A percentile compares a stretch with the other conserved stretches of the same genome.
Evolutionary conservation across 257 asterid genomes (phyloP).

Genomic region (Echites panduratus): DNA sequence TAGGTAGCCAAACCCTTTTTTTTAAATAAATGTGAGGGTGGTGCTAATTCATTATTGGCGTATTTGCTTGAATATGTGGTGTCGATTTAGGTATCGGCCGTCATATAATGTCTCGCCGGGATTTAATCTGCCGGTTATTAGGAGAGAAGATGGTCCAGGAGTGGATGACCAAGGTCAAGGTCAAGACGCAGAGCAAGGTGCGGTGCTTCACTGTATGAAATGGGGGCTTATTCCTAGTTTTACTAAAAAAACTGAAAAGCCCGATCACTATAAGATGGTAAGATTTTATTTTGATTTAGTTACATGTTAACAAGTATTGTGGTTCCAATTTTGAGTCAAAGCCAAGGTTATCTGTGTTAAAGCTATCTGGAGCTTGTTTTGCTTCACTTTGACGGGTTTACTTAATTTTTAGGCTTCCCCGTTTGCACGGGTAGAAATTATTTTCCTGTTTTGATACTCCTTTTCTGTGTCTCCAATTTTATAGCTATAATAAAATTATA

Average conservation of each 20-base stretch:
- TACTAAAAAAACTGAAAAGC: slow-evolving; percentile 65
- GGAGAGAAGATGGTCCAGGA: slow-evolving; percentile 48
- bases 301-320: neutral
- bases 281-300: neutral
- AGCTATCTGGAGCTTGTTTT: neutral
- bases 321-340: neutral
- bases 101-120: slow-evolving; percentile 82
- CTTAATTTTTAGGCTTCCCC: neutral
- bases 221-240: slow-evolving; percentile 96
- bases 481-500: too few species aligned
- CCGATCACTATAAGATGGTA: slow-evolving; percentile 89
- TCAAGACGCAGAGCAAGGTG: slow-evolving; percentile 22
- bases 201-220: slow-evolving; percentile 78
- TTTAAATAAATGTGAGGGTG: neutral
- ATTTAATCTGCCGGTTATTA: slow-evolving; percentile 73
- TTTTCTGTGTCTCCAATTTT: too few species aligned
- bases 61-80: neutral
- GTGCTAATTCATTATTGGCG: neutral
- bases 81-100: slow-evolving; percentile 57
- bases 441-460: too few species aligned
- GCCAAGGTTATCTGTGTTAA: neutral
- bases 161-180: slow-evolving; percentile 23
- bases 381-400: neutral
- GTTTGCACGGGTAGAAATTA: neutral
- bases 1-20: slow-evolving; percentile 31